A percentile compares a stretch with the other conserved stretches of the same genome.
These are phyloP conservation scores for Davidsoniella eucalypti DNA, from an alignment of 2,329 filamentous ascomycete genomes.

Conservation along the genomic window DNA sequence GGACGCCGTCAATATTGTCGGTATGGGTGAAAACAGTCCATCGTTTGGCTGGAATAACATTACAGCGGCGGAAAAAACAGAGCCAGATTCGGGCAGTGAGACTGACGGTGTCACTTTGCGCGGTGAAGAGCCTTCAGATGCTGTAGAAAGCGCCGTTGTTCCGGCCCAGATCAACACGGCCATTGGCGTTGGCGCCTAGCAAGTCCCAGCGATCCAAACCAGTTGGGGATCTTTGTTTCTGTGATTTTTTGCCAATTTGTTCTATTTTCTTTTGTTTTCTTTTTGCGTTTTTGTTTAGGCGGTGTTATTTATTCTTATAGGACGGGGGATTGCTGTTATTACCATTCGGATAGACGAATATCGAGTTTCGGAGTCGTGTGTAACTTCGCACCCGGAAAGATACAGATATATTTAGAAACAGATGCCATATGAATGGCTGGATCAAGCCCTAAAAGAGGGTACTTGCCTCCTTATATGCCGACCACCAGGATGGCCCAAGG, in stretches of 20 bases:
- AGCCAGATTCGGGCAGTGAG: neutral
- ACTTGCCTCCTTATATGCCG: no score
- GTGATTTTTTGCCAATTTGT: neutral
- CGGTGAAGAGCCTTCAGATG: slow-evolving; percentile 6
- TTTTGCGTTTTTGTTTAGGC: neutral
- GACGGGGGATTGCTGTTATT: no score
- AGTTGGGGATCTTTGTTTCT: neutral
- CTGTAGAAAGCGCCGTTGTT: slow-evolving; percentile 7
- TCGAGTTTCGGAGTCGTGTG: no score
- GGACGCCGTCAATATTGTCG: slow-evolving; percentile 7
- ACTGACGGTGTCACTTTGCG: slow-evolving; percentile 13
- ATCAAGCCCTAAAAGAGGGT: no score
- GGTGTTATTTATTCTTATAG: no score
- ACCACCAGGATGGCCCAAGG: neutral
- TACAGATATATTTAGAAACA: no score
- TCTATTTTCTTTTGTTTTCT: neutral
- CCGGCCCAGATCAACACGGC: neutral
- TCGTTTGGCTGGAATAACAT: slow-evolving; percentile 9
- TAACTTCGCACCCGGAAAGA: no score
- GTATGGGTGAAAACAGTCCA: slow-evolving; percentile 11
- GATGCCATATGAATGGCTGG: no score
- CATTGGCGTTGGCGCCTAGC: neutral
- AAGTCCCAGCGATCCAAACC: neutral
- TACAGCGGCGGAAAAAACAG: neutral
- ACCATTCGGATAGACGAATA: no score